Evolutionary conservation across 2,329 filamentous ascomycete species (phyloP).

Genomic region (Fusarium phyllophilum): DNA sequence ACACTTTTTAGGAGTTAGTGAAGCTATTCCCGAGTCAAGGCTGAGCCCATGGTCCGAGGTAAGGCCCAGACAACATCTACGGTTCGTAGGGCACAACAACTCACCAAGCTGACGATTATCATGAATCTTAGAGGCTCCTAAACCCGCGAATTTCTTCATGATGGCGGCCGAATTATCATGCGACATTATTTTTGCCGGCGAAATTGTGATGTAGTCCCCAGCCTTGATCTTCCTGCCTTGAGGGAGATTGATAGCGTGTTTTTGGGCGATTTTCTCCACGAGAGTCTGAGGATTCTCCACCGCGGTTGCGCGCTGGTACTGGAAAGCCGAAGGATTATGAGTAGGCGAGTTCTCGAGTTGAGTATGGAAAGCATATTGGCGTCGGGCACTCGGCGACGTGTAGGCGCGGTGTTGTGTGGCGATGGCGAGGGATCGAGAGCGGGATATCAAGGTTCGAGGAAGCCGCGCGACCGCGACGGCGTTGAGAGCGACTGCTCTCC

Average conservation of each 20-base stretch:
- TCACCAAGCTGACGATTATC: constrained; percentile 67
- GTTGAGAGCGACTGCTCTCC: constrained; percentile 33
- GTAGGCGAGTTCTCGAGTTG: constrained; percentile 65
- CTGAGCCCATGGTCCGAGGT: constrained; percentile 17
- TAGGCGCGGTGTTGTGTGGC: constrained; percentile 25
- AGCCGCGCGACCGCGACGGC: constrained; percentile 9
- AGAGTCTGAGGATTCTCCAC: constrained; percentile 73
- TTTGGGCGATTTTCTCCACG: constrained; percentile 92
- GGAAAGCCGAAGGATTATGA: constrained; percentile 61
- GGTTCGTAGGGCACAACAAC: neutral
- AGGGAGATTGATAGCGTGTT: constrained; percentile 79
- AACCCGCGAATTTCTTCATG: no score
- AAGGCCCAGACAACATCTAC: neutral
- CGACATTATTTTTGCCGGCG: neutral
- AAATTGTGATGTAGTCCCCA: constrained; percentile 74
- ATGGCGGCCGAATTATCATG: neutral
- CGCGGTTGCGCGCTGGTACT: constrained; percentile 56
- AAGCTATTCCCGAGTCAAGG: neutral
- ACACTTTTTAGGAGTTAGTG: constrained; percentile 57
- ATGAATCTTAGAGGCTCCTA: constrained; percentile 62
- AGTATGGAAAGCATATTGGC: constrained; percentile 62
- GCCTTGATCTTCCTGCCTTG: constrained; percentile 78
- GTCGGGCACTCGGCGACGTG: constrained; percentile 7
- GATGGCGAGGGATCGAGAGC: constrained; percentile 23
- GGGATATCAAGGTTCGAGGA: constrained; percentile 7